Percentiles rank a stretch among this genome's conserved stretches.
Evolutionary conservation across 306 rosid genomes (phyloP).

Genomic region (Mucuna pruriens): DNA sequence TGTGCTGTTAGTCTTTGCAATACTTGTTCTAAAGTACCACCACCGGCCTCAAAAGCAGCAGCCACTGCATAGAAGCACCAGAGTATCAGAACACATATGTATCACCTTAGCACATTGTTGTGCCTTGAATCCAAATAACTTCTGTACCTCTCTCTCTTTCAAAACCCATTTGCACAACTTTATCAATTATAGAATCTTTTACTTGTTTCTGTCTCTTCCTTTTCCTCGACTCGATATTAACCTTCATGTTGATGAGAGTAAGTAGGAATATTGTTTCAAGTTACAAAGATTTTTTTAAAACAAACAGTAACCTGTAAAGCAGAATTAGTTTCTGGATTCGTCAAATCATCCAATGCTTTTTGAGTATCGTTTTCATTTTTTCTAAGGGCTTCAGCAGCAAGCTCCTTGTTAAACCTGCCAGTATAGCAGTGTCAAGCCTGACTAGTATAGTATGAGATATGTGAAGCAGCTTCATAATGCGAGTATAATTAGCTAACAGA

Average conservation of each 20-base stretch:
- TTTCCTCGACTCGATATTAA: conserved; percentile 67
- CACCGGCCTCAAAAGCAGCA: conserved; percentile 63
- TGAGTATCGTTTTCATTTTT: conserved; percentile 83
- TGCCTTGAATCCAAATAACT: conserved; percentile 23
- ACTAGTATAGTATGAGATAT: not conserved
- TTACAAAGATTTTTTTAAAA: conserved; percentile 1
- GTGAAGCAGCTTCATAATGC: conserved; percentile 10
- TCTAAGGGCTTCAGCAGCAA: conserved; percentile 91
- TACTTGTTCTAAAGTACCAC: conserved; percentile 58
- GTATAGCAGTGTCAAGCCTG: conserved; percentile 29
- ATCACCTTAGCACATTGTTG: not conserved
- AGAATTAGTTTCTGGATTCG: conserved; percentile 78
- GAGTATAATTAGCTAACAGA: not conserved
- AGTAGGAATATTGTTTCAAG: not conserved
- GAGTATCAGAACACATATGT: conserved; percentile 29
- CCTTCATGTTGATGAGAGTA: conserved; percentile 51
- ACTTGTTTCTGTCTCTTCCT: conserved; percentile 58
- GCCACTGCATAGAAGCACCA: conserved; percentile 57
- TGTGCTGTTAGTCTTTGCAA: conserved; percentile 51
- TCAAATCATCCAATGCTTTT: conserved; percentile 84
- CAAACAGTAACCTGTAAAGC: conserved; percentile 62
- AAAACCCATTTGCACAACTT: conserved; percentile 76
- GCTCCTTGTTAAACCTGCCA: conserved; percentile 76
- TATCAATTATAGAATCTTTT: conserved; percentile 59
- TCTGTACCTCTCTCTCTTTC: conserved; percentile 74